A percentile compares a stretch with the other conserved stretches of the same genome.
Conservation (phyloP, 495 filamentous ascomycete genomes). For the Penicillium soppii region DNA sequence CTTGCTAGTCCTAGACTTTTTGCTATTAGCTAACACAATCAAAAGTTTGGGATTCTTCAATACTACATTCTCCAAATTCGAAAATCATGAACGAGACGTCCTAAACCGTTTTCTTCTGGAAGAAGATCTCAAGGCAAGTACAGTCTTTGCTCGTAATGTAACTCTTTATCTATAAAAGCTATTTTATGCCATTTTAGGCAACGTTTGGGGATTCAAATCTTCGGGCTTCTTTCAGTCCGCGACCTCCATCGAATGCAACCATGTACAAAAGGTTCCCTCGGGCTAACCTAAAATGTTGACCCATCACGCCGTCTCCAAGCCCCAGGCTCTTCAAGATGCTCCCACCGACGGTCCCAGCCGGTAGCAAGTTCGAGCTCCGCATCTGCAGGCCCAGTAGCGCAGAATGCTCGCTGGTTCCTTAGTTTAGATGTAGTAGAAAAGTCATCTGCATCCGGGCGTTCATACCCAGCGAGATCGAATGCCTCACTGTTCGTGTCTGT, state of each 20-base stretch:
- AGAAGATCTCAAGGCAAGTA: no score
- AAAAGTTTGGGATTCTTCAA: constrained; percentile 16
- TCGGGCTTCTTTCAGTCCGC: background rate
- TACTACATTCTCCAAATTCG: background rate
- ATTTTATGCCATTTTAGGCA: no score
- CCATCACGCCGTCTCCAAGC: constrained; percentile 35
- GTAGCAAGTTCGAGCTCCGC: constrained; percentile 19
- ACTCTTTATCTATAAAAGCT: no score
- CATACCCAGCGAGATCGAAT: constrained; percentile 42
- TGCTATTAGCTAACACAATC: constrained; percentile 17
- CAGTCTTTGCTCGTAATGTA: no score
- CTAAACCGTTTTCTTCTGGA: no score
- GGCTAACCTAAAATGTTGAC: background rate
- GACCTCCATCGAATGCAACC: background rate
- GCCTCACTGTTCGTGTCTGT: constrained; percentile 2
- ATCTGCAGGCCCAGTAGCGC: constrained; percentile 15
- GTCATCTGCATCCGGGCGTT: constrained; percentile 35
- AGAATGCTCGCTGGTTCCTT: constrained; percentile 35
- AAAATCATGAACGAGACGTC: no score
- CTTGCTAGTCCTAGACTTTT: constrained; percentile 12
- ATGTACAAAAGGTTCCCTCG: no score
- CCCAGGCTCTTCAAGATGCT: constrained; percentile 24
- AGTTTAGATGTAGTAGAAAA: constrained; percentile 34
- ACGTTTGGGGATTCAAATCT: no score
- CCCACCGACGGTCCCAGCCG: constrained; percentile 44